These are phyloP conservation scores for Dryas octopetala DNA, from an alignment of 306 rosid genomes.

Conservation along the genomic window DNA sequence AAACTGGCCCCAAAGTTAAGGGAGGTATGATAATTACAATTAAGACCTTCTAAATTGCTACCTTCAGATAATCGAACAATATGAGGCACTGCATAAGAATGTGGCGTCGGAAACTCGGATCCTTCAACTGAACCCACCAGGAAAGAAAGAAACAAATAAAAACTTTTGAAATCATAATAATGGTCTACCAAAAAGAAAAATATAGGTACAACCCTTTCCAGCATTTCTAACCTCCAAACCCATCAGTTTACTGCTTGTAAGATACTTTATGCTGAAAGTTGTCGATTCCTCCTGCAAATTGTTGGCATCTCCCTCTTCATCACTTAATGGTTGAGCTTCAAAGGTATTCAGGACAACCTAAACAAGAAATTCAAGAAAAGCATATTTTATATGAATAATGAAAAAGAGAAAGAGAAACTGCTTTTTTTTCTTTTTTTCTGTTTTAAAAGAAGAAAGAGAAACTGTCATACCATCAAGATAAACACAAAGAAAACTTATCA, in stretches of 20 bases:
- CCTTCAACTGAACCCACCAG: conserved; percentile 61
- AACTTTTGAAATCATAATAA: conserved; percentile 16
- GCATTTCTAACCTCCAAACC: conserved; percentile 74
- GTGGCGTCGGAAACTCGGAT: conserved; percentile 94
- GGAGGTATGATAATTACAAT: background rate
- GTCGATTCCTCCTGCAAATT: conserved; percentile 84
- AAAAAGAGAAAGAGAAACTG: conserved; percentile 8
- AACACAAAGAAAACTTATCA: conserved; percentile 5
- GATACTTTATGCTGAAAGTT: conserved; percentile 94
- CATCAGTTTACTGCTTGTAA: conserved; percentile 95
- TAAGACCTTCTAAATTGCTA: conserved; percentile 23
- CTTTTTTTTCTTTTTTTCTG: too few species aligned
- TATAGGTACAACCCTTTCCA: conserved; percentile 15
- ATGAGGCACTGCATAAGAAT: conserved; percentile 95
- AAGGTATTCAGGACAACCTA: conserved; percentile 84
- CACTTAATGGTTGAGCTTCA: conserved; percentile 95
- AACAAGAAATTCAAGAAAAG: conserved; percentile 24
- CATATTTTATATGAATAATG: conserved; percentile 7
- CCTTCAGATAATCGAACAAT: conserved; percentile 91
- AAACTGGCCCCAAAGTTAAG: background rate
- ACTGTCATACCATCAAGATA: background rate
- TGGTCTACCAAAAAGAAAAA: conserved; percentile 14
- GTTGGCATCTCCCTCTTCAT: conserved; percentile 94
- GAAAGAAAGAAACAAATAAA: background rate
- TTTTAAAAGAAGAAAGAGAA: background rate